Evolutionary conservation across 495 filamentous ascomycete genomes (phyloP).

Genomic region (Penicillium silybi): DNA sequence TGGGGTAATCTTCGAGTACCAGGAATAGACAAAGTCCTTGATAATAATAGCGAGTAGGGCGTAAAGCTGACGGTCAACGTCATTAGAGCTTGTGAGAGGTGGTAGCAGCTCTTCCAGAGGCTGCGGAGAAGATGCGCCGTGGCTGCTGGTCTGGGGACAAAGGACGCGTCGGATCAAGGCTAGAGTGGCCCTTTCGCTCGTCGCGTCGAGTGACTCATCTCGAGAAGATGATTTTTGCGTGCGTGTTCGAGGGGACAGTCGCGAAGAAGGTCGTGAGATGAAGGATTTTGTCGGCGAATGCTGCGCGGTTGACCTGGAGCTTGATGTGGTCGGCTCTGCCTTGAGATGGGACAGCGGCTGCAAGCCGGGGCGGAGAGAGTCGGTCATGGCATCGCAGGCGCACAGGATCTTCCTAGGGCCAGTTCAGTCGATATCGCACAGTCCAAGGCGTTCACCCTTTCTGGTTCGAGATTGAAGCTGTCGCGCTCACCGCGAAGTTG

Average conservation of each 20-base stretch:
- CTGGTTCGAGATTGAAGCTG: not conserved
- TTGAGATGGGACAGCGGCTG: slow-evolving; percentile 48
- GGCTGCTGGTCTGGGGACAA: slow-evolving; percentile 49
- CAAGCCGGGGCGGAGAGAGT: slow-evolving; percentile 34
- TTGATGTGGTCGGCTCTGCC: slow-evolving; percentile 48
- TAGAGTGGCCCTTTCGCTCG: slow-evolving; percentile 53
- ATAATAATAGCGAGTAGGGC: slow-evolving; percentile 85
- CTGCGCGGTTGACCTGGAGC: slow-evolving; percentile 36
- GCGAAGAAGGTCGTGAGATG: slow-evolving; percentile 30
- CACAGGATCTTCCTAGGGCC: not conserved
- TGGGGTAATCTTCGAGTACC: slow-evolving; percentile 89
- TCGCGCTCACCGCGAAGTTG: slow-evolving; percentile 16
- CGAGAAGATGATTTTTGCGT: slow-evolving; percentile 20
- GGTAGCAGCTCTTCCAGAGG: slow-evolving; percentile 78
- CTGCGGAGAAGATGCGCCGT: slow-evolving; percentile 42
- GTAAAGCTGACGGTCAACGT: slow-evolving; percentile 88
- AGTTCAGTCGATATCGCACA: not conserved
- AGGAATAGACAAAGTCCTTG: slow-evolving; percentile 81
- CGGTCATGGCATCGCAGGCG: slow-evolving; percentile 42
- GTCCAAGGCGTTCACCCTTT: slow-evolving; percentile 6
- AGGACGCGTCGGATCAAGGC: slow-evolving; percentile 62
- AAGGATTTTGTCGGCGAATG: slow-evolving; percentile 28
- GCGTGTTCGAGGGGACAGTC: no score
- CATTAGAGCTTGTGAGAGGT: slow-evolving; percentile 87
- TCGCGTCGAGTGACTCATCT: slow-evolving; percentile 33